Base-by-base conservation (phyloP, 23 red algal species). In the Gracilaria gracilis region DNA sequence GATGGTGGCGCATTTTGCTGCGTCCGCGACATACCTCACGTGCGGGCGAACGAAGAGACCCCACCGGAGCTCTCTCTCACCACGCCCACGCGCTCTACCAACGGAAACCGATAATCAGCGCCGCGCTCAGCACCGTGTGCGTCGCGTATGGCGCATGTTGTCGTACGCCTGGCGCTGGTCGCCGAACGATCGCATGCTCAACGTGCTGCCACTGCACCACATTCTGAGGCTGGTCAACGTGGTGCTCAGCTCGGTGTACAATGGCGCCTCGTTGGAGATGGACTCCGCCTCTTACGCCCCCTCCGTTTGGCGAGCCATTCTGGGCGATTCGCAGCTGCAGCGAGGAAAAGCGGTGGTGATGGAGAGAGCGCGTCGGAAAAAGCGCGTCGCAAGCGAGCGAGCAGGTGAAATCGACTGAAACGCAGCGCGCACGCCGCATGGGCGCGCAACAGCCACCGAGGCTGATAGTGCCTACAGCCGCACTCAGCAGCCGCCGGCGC, bases 191-290 rank as follows among this genome's bases (percentile, higher is more conserved):
- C 82, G 89, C 66, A 55, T 92, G 2, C 73, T 96, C 51, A 91
- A 87, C 84, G 95, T 95, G 32, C 80, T 99, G 8, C 97, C 97
- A 47, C 64, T 96, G 33, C 89, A 95, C 32, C 97, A 99, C 81
- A 83, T 99, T 44, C 93, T 94, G 67, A 94, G 93, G 17, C 47
- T 99, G 7, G 89, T 94, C 40, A 93, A 93, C 57, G 93, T 87
- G 9, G 85, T 93, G 9, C 79, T 85, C 27, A 82, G 69, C n/a
- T n/a, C n/a, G n/a, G n/a, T n/a, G n/a, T n/a, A n/a, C n/a, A n/a
- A n/a, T n/a, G n/a, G n/a, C n/a, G n/a, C n/a, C n/a, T n/a, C n/a
- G n/a, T n/a, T n/a, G n/a, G n/a, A n/a, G n/a, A n/a, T n/a, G n/a
- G n/a, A n/a, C n/a, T n/a, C n/a, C n/a, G n/a, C n/a, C n/a, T n/a